Evolutionary conservation across 306 rosid genomes (phyloP), one percentile per base, ranked within the genome.

Genomic region (Cotoneaster glaucophyllus): DNA sequence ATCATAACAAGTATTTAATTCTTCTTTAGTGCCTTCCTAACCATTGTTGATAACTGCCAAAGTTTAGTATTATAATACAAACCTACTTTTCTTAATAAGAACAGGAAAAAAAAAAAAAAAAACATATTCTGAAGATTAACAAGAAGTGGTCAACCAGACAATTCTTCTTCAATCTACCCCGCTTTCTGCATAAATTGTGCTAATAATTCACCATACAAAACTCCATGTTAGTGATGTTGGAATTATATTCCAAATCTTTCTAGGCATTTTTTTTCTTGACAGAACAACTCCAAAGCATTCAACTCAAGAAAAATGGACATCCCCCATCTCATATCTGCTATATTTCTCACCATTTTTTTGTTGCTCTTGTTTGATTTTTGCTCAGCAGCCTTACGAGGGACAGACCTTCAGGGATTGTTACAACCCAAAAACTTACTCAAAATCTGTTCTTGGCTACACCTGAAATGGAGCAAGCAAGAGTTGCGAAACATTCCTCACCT

Each of bases 401-500:
- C 8, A n/a, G 61, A 83, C 71, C 82, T 87, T 86, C 53, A 69
- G 67, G 1, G 90, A 84, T 0, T 93, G 98, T 63, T 1, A 29
- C 24, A 56, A 69, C 72, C 45, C 63, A 39, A 79, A 94, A 31
- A 80, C 74, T 21, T 31, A 61, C 65, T 25, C 83, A 21, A 82
- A 78, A 5, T 89, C 97, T 1, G 87, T 82, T 62, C 84, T 84
- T 4, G 98, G 98, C 21, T 94, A 92, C 86, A 76, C 54, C 54
- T 92, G 94, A 68, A 88, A 90, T 64, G 90, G 97, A 25, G 22
- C 71, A 9, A 85, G 82, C 69, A 84, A 21, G n/a, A 88, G 73
- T n/a, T 94, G 97, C 87, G 90, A 86, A 56, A 58, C 95, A 11
- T 94, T 87, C 74, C 90, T 94, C 70, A 92, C 96, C 65, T 94